phyloP scores from a whole-genome alignment of 139 green algal genomes.

The Coelastrella sp. region DNA sequence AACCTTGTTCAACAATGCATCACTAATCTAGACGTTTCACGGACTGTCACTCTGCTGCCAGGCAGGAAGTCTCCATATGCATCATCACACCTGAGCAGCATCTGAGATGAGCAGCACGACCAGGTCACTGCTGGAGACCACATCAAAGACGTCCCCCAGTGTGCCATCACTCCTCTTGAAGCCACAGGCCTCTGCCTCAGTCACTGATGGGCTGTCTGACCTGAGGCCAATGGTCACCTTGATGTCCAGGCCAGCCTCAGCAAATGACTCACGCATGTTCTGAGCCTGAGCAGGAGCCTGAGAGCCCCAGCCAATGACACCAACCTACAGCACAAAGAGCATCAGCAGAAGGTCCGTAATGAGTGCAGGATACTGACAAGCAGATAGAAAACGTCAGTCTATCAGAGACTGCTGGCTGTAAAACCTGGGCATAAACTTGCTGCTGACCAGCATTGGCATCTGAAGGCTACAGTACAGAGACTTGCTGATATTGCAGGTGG shows the following conservation, averaged over 20 bases:
- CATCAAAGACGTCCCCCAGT: conserved; percentile 96
- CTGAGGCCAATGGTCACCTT: conserved; percentile 95
- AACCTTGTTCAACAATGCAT: conserved; percentile 93
- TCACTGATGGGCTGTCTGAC: conserved; percentile 77
- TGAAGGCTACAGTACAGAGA: too few species aligned
- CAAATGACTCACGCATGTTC: conserved; percentile 95
- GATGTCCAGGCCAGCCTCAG: conserved; percentile 89
- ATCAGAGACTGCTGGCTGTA: neutral
- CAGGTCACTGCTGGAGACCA: conserved; percentile 91
- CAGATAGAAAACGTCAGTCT: neutral
- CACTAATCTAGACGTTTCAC: conserved; percentile 99
- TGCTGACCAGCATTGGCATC: neutral
- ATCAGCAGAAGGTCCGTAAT: neutral
- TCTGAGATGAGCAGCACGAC: conserved; percentile 99
- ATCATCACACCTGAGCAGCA: conserved; percentile 84
- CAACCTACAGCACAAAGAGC: conserved; percentile 60
- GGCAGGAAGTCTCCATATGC: too few species aligned
- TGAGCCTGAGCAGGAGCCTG: conserved; percentile 95
- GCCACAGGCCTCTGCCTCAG: conserved; percentile 88
- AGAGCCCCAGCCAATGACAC: conserved; percentile 98
- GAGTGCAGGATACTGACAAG: neutral
- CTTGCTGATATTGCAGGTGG: neutral
- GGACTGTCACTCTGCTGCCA: too few species aligned
- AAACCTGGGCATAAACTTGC: neutral
- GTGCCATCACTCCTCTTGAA: conserved; percentile 94